Evolutionary conservation across 2,329 filamentous ascomycete genomes (phyloP).

Genomic region (Bertia moriformis): DNA sequence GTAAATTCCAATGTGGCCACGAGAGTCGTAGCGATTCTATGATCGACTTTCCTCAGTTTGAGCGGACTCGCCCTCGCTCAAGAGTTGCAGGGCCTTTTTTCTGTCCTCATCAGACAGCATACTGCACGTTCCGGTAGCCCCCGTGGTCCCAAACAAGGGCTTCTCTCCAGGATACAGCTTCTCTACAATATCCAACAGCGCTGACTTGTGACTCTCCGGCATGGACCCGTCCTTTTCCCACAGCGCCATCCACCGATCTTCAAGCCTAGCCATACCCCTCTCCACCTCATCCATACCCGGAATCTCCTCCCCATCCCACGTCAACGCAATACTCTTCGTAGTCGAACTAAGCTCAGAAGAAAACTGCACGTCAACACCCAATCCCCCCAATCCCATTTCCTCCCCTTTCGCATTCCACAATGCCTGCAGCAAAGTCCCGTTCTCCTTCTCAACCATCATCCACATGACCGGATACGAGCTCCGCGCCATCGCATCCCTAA

Average conservation of each 20-base stretch:
- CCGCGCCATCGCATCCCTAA: background rate
- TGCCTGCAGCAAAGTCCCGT: background rate
- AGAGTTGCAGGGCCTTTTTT: background rate
- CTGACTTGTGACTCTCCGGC: background rate
- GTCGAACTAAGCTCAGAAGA: background rate
- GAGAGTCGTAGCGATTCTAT: too few relatives aligned
- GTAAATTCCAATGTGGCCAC: too few relatives aligned
- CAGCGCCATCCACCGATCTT: background rate
- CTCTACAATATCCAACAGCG: background rate
- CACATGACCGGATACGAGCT: background rate
- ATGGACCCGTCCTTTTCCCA: background rate
- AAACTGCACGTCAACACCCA: background rate
- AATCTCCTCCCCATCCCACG: background rate
- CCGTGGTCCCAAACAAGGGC: background rate
- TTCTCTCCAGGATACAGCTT: background rate
- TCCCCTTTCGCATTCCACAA: background rate
- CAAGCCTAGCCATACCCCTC: background rate
- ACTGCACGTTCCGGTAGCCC: background rate
- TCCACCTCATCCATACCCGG: background rate
- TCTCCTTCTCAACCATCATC: conserved; percentile 1
- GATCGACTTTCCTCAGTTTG: too few relatives aligned
- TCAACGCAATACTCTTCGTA: background rate
- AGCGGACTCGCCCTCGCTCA: too few relatives aligned
- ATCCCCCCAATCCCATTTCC: background rate
- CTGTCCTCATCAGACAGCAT: background rate